A percentile compares a stretch with the other conserved stretches of the same genome.
These are phyloP conservation scores for Diaporthe vaccinii DNA, from an alignment of 2,329 filamentous ascomycete species.

Conservation along the genomic window DNA sequence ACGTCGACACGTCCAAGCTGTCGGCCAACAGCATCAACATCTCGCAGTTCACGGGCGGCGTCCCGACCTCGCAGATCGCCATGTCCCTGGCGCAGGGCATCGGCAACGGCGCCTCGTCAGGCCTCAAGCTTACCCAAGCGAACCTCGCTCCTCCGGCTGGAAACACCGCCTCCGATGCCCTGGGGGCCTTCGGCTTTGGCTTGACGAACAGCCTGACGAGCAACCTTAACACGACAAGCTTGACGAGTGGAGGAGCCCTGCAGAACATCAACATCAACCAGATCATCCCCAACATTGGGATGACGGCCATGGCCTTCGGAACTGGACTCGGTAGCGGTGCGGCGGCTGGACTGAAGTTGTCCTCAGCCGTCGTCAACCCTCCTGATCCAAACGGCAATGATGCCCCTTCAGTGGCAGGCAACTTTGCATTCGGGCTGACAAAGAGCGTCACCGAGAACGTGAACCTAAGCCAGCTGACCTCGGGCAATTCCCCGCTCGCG, in stretches of 20 bases:
- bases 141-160: constrained; percentile 16
- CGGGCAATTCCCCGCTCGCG: neutral
- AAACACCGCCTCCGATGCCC: constrained; percentile 22
- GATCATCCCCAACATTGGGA: constrained; percentile 48
- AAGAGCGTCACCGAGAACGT: constrained; percentile 46
- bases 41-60: neutral
- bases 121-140: constrained; percentile 39
- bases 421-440: constrained; percentile 49
- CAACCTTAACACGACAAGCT: constrained; percentile 41
- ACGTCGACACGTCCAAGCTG: constrained; percentile 38
- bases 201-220: constrained; percentile 43
- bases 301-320: constrained; percentile 43
- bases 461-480: constrained; percentile 8
- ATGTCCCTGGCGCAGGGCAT: constrained; percentile 36
- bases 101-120: constrained; percentile 41
- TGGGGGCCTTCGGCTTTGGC: constrained; percentile 42
- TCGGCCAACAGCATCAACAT: constrained; percentile 1
- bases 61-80: constrained; percentile 14
- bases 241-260: constrained; percentile 37
- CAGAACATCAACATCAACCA: constrained; percentile 47
- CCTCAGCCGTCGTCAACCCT: neutral
- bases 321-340: constrained; percentile 42
- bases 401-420: constrained; percentile 34
- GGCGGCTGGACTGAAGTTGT: constrained; percentile 39
- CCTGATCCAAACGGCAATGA: constrained; percentile 33